Evolutionary conservation across 495 filamentous ascomycete species (phyloP), one percentile per base, ranked within the genome.

Genomic region (Annulohypoxylon bovei): DNA sequence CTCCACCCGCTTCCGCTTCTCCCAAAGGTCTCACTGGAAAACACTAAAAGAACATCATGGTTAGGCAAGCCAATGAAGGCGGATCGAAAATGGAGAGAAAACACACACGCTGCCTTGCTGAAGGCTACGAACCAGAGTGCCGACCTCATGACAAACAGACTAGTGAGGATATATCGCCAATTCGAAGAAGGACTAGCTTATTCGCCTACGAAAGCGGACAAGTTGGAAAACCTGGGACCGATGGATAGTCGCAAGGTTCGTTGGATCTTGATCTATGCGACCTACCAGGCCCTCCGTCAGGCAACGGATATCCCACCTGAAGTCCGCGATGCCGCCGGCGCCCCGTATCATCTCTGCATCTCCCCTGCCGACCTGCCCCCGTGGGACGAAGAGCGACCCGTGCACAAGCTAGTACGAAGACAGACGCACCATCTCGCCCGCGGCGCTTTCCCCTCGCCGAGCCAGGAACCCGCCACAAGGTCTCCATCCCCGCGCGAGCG

Each of bases 211-310:
- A 84, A 81, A 64, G 64, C 61, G 9, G 79, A 81, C n/a, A 80
- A 74, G 30, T 35, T 65, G 2, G 80, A 85, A 52, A 81, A 78
- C 54, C 47, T 83, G 0, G 81, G 81, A 4, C 81, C 77, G n/a
- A 73, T 78, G 46, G 89, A 90, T 30, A 85, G 86, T 16, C 86
- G 89, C 22, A 88, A 88, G 67, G 84, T 89, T 32, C 88, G 91
- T 25, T 94, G 91, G 91, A 82, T 92, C 4, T 72, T 93, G 39
- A 83, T 93, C 28, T 94, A 94, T 65, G 84, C 86, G 27, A 82
- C 87, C 12, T 82, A 92, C 40, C 91, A 94, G 70, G 86, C 88
- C 3, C 80, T 92, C 27, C 84, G 83, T 9, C 85, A 83, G 44
- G 86, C 77, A 32, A 81, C 81, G 4, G 67, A 76, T 7, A 44